Conservation (phyloP, 208 protist species). For the Leishmania tarentolae region DNA sequence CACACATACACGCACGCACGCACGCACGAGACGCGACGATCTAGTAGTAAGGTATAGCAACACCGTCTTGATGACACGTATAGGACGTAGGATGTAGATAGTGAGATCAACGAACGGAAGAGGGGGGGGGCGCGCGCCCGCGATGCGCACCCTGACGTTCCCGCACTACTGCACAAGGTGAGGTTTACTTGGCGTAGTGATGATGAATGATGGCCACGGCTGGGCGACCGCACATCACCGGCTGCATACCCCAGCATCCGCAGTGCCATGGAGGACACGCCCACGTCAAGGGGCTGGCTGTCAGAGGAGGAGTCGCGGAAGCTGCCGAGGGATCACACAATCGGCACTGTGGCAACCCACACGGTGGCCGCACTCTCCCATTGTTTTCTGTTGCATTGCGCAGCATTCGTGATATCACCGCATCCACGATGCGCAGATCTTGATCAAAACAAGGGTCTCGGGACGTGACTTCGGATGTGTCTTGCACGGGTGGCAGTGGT, state of each 20-base stretch:
- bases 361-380: slow-evolving; percentile 22
- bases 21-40: neutral
- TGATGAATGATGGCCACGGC: slow-evolving; percentile 55
- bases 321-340: slow-evolving; percentile 17
- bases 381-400: slow-evolving; percentile 6
- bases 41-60: neutral
- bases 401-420: slow-evolving; percentile 34
- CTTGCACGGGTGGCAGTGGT: neutral
- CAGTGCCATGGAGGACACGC: neutral
- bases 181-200: slow-evolving; percentile 39
- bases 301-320: neutral
- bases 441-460: neutral
- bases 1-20: neutral
- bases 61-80: neutral
- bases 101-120: no score
- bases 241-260: slow-evolving; percentile 1
- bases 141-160: neutral
- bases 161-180: no score
- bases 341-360: slow-evolving; percentile 41
- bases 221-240: slow-evolving; percentile 39
- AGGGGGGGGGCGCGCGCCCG: no score
- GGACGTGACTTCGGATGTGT: neutral
- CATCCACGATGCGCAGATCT: slow-evolving; percentile 41
- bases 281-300: neutral
- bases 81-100: no score